Evolutionary conservation across 1,284 basidiomycete species (phyloP), one percentile per base, ranked within the genome.

Genomic region (Caloboletus firmus): DNA sequence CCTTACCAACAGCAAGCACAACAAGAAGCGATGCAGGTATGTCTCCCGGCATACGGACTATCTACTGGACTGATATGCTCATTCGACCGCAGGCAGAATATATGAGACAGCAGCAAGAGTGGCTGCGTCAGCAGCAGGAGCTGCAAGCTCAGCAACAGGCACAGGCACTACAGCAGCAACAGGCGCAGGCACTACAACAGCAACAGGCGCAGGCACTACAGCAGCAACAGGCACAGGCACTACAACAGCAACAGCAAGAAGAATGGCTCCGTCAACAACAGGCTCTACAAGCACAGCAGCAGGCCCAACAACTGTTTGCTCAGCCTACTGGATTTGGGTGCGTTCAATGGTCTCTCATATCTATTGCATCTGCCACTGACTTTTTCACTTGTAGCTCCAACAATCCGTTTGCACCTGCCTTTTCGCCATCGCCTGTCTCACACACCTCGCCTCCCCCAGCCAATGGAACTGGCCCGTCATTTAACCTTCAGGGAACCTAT

Each of bases 1-100:
- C 96, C 96, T 0, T 99, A 98, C 67, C 90, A 97, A 59, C 94
- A 97, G 73, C 89, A 96, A 62, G 87, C 93, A 47, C 92, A 98
- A 66, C 87, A 97, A 62, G 87, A 91, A 68, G 86, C 86, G 18
- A 79, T 84, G 64, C 85, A 89, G 74, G 80, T 80, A 53, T 15
- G 20, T 64, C 39, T 59, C 24, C 30, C 18, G 28, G 7, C 18
- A 43, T 28, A 24, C 8, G 32, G n/a, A 57, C 22, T 17, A 35
- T 52, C 18, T n/a, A 45, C 49, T 35, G n/a, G n/a, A 42, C 46
- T 35, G 32, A 55, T 48, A 30, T 40, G 36, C 55, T 45, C 49
- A 50, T 48, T 42, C 31, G 32, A 22, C 12, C 24, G 40, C 40
- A 84, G 82, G 84, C 83, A 12, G 87, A 90, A 62, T 90, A 85